Evolutionary conservation across 2,329 filamentous ascomycete species (phyloP).

Genomic region (Penicillium sp.): DNA sequence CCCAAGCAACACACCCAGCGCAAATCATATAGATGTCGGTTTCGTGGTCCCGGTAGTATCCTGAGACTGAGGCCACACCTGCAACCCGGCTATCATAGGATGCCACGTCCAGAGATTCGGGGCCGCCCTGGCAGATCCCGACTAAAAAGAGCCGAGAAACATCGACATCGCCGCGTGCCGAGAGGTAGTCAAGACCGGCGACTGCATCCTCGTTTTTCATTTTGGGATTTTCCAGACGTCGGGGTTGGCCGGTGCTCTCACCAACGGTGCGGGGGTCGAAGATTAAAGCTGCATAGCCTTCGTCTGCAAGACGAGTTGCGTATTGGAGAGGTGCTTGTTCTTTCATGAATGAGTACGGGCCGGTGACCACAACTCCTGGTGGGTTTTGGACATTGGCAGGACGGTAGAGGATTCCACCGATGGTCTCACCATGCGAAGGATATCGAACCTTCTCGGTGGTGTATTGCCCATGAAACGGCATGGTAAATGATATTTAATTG

Average conservation of each 20-base stretch:
- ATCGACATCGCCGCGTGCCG: conserved; percentile 29
- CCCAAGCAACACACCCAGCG: conserved; percentile 31
- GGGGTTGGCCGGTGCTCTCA: conserved; percentile 34
- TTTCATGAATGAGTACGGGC: conserved; percentile 35
- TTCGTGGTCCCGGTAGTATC: conserved; percentile 35
- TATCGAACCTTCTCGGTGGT: conserved; percentile 32
- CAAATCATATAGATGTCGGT: conserved; percentile 37
- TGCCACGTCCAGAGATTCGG: conserved; percentile 34
- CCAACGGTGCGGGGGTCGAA: conserved; percentile 38
- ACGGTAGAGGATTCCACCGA: conserved; percentile 23
- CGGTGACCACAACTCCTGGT: conserved; percentile 28
- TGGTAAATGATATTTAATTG: conserved; percentile 15
- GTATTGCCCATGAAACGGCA: conserved; percentile 32
- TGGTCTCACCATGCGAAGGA: conserved; percentile 31
- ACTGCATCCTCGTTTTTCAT: conserved; percentile 37
- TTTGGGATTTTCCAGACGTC: conserved; percentile 34
- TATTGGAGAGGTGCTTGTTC: conserved; percentile 37
- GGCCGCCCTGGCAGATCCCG: conserved; percentile 35
- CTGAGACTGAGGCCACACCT: conserved; percentile 29
- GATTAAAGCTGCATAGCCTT: conserved; percentile 36
- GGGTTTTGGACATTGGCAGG: conserved; percentile 29
- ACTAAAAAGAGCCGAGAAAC: conserved; percentile 31
- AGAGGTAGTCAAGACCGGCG: conserved; percentile 34
- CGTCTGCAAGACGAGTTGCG: conserved; percentile 35
- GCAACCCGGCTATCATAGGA: conserved; percentile 29